Evolutionary conservation across 495 filamentous ascomycete genomes (phyloP), one percentile per base, ranked within the genome.

Genomic region (Penicillium ochrochloron): DNA sequence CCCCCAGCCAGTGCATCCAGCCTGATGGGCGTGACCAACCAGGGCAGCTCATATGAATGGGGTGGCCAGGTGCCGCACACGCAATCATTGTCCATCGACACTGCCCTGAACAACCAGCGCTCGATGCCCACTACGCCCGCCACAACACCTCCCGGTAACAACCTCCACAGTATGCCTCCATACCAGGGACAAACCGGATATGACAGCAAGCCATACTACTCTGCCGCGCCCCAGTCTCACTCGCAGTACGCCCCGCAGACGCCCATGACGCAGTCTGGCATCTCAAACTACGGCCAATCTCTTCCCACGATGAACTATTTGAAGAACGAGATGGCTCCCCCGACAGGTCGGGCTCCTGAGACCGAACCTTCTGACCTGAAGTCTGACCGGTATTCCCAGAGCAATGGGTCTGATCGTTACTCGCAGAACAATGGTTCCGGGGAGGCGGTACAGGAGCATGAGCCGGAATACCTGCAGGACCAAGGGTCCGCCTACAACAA

Each of bases 81-180:
- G 55, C 91, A 90, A 73, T 85, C 90, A 19, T 85, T 97, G 73
- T 89, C 92, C 15, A 93, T 97, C 63, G 95, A 99, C 68, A 94
- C 90, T 15, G 84, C 85, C 54, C 76, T 95, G 68, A 91, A 87
- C 77, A 92, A 88, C 76, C 83, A 90, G 51, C 91, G 93, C 52
- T 97, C 94, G 46, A 91, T 97, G 82, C 95, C 94, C 10, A 93
- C 90, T 33, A 97, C 96, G 8, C 95, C 96, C 65, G 90, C 95
- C 11, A 96, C 93, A 10, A 98, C 95, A 1, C 95, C 95, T 1
- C 95, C 95, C 0, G 94, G 91, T 5, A 87, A 80, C 58, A 82
- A 84, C 37, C 79, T 94, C 64, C 90, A 92, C 60, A 88, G 85
- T 64, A 90, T 97, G 85, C 92, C 91, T 56, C 83, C 84, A 33